Percentiles rank a stretch among this genome's conserved stretches.
phyloP scores from a whole-genome alignment of 2,329 filamentous ascomycete species.

The Ascochyta fabae region DNA sequence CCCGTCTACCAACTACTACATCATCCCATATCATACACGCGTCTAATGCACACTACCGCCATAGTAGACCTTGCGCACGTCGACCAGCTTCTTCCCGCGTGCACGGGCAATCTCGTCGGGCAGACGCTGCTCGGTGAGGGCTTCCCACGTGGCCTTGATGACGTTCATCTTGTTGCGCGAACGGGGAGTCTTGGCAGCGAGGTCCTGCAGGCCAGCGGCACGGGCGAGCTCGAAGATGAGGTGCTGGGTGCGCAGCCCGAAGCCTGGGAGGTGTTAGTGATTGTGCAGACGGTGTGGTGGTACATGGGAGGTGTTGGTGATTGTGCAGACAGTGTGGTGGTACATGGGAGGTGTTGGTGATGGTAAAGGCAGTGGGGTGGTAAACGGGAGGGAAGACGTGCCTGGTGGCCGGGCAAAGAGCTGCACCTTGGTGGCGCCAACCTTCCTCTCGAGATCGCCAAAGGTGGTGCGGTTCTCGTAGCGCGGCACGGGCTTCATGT shows the following conservation, averaged over 20 bases:
- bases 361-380: background rate
- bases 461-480: constrained; percentile 94
- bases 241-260: constrained; percentile 88
- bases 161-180: constrained; percentile 98
- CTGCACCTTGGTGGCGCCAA: constrained; percentile 85
- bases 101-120: constrained; percentile 90
- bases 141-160: constrained; percentile 87
- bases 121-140: constrained; percentile 80
- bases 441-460: constrained; percentile 82
- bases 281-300: background rate
- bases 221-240: constrained; percentile 95
- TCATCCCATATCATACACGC: too few species aligned
- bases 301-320: background rate
- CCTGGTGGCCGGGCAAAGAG: constrained; percentile 85
- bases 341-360: too few species aligned
- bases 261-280: constrained; percentile 65
- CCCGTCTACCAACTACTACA: too few species aligned
- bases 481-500: constrained; percentile 88
- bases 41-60: constrained; percentile 63
- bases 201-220: constrained; percentile 82
- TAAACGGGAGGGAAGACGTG: constrained; percentile 55
- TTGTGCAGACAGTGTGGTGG: background rate
- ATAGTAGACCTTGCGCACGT: constrained; percentile 97
- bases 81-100: constrained; percentile 91
- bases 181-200: constrained; percentile 81